Base-by-base conservation (phyloP, 371 early-diverging fungal genomes). In the Syncephalastrum contaminatum region DNA sequence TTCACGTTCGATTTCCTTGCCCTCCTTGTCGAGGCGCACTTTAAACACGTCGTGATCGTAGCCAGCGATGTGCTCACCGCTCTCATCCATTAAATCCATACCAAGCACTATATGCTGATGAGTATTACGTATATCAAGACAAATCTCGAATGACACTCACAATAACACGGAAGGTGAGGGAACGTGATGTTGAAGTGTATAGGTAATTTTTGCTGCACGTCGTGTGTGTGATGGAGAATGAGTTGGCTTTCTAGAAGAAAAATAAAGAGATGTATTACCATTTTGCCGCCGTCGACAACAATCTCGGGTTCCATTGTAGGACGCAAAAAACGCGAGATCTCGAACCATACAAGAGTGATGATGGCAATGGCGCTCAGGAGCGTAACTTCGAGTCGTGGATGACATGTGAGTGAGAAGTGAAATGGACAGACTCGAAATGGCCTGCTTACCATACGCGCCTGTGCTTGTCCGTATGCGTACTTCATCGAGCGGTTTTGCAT, bases 401-500 rank as follows among this genome's bases (percentile, higher is more conserved):
- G 25, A 25, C 19, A 1, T 43, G 43, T 43, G 10, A 44, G 39
- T 5, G 8, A 30, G 8, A 21, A 13, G 7, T 7, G 2, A 2
- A 16, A 44, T 7, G 6, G 45, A 21, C 21, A 16, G 7, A n/a
- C 15, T 8, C 21, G 3, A 15, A 30, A 43, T 41, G 41, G 19
- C 10, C 21, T 7, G 25, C 5, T 43, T 88, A 93, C 93, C 88
- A 50, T 75, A 58, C 40, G 92, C 97, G 51, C 97, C 97, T 1
- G 91, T 81, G 15, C 81, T 75, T n/a, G 97, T 97, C 65, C 90
- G 86, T 48, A 94, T 80, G 51, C 92, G 84, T 71, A 97, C 94
- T 70, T 98, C 97, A 60, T 98, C 99, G 15, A 95, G 79, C 1
- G 97, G 94, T 64, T 97, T 97, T n/a, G 99, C 98, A 62, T 96